Conservation (phyloP, 345 rosid genomes). For the Brassica carinata region DNA sequence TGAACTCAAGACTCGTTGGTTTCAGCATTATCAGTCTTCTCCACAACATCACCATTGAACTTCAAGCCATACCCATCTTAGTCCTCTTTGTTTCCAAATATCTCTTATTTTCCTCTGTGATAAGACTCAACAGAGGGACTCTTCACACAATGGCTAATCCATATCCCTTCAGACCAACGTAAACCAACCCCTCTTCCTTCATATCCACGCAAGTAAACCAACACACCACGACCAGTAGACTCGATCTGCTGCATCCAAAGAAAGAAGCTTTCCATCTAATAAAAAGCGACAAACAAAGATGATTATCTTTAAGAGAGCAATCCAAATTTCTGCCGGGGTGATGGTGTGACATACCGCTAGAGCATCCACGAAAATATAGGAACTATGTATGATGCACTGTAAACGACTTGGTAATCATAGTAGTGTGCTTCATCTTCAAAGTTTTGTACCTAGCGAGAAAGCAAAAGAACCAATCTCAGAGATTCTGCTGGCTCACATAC, state of each 20-base stretch:
- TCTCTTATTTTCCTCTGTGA: conserved; percentile 70
- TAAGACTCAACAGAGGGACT: conserved; percentile 69
- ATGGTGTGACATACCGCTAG: conserved; percentile 50
- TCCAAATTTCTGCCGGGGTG: not conserved
- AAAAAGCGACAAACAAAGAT: not conserved
- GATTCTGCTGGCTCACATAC: not conserved
- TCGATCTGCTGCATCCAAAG: conserved; percentile 42
- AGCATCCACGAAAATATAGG: conserved; percentile 80
- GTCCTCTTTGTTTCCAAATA: conserved; percentile 72
- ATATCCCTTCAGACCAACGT: no score
- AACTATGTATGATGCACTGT: conserved; percentile 68
- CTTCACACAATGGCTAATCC: conserved; percentile 53
- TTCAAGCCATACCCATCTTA: conserved; percentile 74
- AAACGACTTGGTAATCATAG: conserved; percentile 77
- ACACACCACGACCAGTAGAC: no score
- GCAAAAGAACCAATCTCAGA: conserved; percentile 2
- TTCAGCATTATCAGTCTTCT: conserved; percentile 7
- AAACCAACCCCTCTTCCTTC: no score
- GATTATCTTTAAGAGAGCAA: not conserved
- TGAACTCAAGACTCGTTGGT: conserved; percentile 19
- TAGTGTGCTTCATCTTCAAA: conserved; percentile 47
- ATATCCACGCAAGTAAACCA: no score
- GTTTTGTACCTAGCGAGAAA: conserved; percentile 47
- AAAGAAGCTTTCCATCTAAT: conserved; percentile 65
- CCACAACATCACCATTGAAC: conserved; percentile 39